These are phyloP conservation scores for Kalmusia sp. DNA, from an alignment of 2,329 filamentous ascomycete species.

Conservation along the genomic window DNA sequence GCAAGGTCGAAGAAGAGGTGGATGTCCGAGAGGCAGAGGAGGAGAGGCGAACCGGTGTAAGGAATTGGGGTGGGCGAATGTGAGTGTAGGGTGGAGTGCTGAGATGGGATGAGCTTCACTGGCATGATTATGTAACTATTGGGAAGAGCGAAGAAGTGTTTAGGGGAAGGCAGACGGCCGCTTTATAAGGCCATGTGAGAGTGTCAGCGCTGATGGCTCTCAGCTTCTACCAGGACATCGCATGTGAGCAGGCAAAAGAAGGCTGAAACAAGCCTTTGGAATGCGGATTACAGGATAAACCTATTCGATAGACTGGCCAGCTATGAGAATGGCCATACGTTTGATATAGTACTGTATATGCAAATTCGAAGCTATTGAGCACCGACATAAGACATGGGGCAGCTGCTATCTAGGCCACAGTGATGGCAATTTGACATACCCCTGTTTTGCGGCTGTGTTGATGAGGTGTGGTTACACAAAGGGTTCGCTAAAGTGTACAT, in stretches of 20 bases:
- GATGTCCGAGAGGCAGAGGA: conserved; percentile 28
- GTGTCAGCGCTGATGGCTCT: too few species aligned
- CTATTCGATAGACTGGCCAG: too few species aligned
- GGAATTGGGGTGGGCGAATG: conserved; percentile 16
- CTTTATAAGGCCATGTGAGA: background rate
- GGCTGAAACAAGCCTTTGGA: background rate
- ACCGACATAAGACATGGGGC: too few species aligned
- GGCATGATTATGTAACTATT: background rate
- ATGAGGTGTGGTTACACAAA: conserved; percentile 2
- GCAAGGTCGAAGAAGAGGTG: conserved; percentile 21
- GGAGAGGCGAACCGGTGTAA: conserved; percentile 30
- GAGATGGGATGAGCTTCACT: background rate
- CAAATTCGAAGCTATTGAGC: too few species aligned
- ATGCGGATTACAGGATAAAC: background rate
- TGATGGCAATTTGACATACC: background rate
- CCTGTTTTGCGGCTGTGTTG: conserved; percentile 1
- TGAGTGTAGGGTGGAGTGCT: background rate
- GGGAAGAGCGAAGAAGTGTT: background rate
- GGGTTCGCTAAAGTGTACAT: background rate
- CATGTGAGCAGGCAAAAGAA: conserved; percentile 1
- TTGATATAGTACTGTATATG: too few species aligned
- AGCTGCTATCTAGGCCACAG: too few species aligned
- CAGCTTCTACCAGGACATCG: too few species aligned
- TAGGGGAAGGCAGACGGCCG: background rate
- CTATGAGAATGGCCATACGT: too few species aligned